A percentile compares a stretch with the other conserved stretches of the same genome.
These are phyloP conservation scores for Pelagomonas calceolata DNA, from an alignment of 108 stramenopile genomes.

Conservation along the genomic window DNA sequence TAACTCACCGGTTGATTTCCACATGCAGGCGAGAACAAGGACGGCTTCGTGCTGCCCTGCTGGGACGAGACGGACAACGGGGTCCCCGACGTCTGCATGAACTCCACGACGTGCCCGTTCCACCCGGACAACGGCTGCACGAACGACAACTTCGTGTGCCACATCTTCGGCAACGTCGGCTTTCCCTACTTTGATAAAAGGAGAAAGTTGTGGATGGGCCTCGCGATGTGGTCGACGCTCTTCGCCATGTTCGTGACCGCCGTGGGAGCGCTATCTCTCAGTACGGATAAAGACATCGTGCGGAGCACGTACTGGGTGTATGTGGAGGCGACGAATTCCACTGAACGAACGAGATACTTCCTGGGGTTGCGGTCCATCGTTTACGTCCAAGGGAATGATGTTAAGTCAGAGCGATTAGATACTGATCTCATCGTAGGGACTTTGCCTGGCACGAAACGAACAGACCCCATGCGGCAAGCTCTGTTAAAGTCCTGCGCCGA, in stretches of 20 bases:
- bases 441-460: too few species aligned
- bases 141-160: background rate
- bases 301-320: background rate
- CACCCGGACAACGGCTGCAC: background rate
- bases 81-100: background rate
- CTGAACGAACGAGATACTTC: too few species aligned
- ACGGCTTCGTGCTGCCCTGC: background rate
- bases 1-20: too few species aligned
- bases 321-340: too few species aligned
- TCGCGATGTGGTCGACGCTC: background rate
- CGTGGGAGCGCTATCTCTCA: background rate
- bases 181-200: background rate
- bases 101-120: background rate
- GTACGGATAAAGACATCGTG: background rate
- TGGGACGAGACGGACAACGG: conserved; percentile 3
- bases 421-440: background rate
- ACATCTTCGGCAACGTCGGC: background rate
- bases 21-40: too few species aligned
- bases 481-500: background rate
- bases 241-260: background rate
- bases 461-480: background rate
- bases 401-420: background rate
- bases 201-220: background rate
- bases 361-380: background rate
- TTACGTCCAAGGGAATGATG: background rate